Base-by-base conservation (phyloP, 139 green algal genomes). In the Eudorina sp. region DNA sequence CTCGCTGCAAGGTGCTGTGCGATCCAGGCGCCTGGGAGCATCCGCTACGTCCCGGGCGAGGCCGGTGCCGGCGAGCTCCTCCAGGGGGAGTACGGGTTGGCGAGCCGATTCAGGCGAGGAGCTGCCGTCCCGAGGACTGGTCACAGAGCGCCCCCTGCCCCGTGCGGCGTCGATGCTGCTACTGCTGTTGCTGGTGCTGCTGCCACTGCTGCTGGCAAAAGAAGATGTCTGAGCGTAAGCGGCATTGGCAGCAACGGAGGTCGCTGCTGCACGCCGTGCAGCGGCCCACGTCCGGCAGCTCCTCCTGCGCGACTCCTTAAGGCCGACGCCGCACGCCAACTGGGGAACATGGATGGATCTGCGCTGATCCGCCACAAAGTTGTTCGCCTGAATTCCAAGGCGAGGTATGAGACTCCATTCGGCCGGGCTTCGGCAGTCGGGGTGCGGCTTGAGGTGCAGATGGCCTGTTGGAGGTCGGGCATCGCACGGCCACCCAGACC, bases 391-490 rank as follows among this genome's bases (percentile, higher is more conserved):
- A 34, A 2, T 40, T 25, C 21, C 16, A 29, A 31, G 27, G 21
- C 62, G 62, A 19, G 27, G 11, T 3, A 19, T 72, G 27, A 72
- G 27, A 40, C 6, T 29, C 3, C 3, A 11, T 38, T 72, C 62
- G 3, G 31, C 21, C 6, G 19, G n/a, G 21, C 62, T 72, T n/a
- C n/a, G n/a, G n/a, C n/a, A n/a, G n/a, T n/a, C n/a, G n/a, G n/a
- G n/a, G n/a, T n/a, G n/a, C n/a, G n/a, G n/a, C n/a, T n/a, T n/a
- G n/a, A n/a, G n/a, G n/a, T n/a, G n/a, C n/a, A n/a, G 62, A 72
- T 72, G 62, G 62, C 62, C 62, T 2, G 31, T 72, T 72, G 36
- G 62, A 72, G 62, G 62, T 72, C 62, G 62, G 62, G 27, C 62
- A 72, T 72, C 62, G 62, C 62, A 72, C 62, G 62, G 27, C 27